Base-by-base conservation (phyloP, 2,329 filamentous ascomycete genomes). In the Colletotrichum agaves region DNA sequence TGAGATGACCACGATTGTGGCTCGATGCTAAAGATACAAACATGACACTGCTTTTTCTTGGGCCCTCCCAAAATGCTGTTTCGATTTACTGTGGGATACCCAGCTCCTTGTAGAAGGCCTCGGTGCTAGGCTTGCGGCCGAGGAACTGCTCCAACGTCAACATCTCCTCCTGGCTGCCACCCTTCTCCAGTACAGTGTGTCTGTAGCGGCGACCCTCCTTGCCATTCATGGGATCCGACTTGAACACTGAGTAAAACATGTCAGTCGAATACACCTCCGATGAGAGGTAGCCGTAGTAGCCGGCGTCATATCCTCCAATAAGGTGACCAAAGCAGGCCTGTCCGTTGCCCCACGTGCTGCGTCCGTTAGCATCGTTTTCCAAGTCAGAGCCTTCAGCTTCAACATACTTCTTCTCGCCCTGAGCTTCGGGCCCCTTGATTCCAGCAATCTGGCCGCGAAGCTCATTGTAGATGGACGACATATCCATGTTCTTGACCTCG, bases 161-260 rank as follows among this genome's bases (percentile, higher is more conserved):
- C 91, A 95, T 93, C 82, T 95, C 93, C 72, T 94, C 92, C 77
- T 91, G 90, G 72, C 88, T 90, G 1, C 93, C 93, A 41, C 93
- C 93, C 71, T 88, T 88, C 81, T 94, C 91, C 4, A 96, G 82
- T 21, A 96, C 92, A 0, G 88, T 91, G 78, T 93, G 90, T 61
- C 93, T 85, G 80, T 95, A 96, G 66, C 92, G 81, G 13, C 92
- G 84, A 1, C 93, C 93, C 76, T 93, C 88, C 71, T 86, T 87
- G 35, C 84, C 85, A 76, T 94, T 87, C 92, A 95, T 94, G 0
- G 93, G 93, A 76, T 94, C 84, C 72, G 87, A 83, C 81, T 91
- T 90, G 81, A 96, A 96, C 52, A 92, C 90, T 0, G 87, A 87
- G 79, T 93, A 89, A 83, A 95, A 97, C 92, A 97, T 95, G 78